Evolutionary conservation across 257 asterid genomes (phyloP), one percentile per base, ranked within the genome.

Genomic region (Paraleonurus japonicus): DNA sequence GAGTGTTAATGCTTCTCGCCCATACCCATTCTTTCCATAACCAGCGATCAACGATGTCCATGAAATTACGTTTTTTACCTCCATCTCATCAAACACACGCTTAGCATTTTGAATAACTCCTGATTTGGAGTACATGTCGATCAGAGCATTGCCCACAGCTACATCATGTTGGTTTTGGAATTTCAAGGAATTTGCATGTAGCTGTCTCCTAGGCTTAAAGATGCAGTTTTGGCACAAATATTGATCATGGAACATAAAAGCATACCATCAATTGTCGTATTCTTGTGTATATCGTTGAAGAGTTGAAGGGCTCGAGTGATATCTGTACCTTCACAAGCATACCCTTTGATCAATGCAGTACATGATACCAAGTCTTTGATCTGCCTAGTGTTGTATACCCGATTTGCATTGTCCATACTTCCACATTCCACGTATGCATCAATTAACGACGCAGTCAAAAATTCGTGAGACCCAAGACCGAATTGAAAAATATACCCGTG

Each of bases 81-180:
- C 67, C 86, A 82, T 85, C 72, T 73, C 85, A 19, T 81, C 67
- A 43, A 85, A 88, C 23, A 83, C 80, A n/a, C n/a, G 72, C 58
- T 72, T 73, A 4, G 89, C 89, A 54, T 79, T 85, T 54, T 70
- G 67, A 8, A 88, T 71, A 8, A 72, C 83, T 60, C 95, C 95
- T 6, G 86, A 78, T 76, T 85, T 85, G n/a, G 91, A 75, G 67
- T 88, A 88, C 95, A 88, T 83, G 73, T 84, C 91, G 54, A 88
- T 81, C 65, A 88, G 70, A 8, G 83, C 83, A 66, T 87, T 86
- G 70, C 78, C 67, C 60, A 77, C 35, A 15, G 85, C 85, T 13
- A 67, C 24, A 72, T 83, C 86, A 17, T 32, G 63, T 23, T 58
- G 72, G 70, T 51, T 75, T 20, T 70, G 81, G 64, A 48, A 66